Evolutionary conservation across 2,329 filamentous ascomycete genomes (phyloP), one percentile per base, ranked within the genome.

Genomic region (Fusarium sarcochroum): DNA sequence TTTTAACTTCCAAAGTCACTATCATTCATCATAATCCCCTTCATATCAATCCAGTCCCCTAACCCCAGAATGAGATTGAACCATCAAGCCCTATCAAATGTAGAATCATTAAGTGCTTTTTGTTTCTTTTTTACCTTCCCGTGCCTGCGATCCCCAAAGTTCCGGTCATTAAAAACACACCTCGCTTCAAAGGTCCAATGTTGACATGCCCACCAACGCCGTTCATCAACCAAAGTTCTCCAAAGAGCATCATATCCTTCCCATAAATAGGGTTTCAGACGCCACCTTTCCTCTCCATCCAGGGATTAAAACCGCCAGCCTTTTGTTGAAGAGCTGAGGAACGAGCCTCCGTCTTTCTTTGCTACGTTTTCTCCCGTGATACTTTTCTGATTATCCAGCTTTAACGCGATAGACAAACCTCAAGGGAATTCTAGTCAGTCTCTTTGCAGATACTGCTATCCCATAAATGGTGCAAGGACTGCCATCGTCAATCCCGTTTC

Each of bases 81-180:
- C 49, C 41, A 57, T 50, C 57, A 23, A 40, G 44, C 47, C 58
- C 53, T 56, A 32, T 35, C 40, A 52, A 23, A 34, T 45, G 40
- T 58, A 52, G 45, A 63, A 63, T 55, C 52, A 68, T 69, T 58
- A 70, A 68, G 49, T 69, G 37, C 67, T 68, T 69, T 69, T 69
- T 54, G 53, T 52, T 59, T 52, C 48, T 56, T 69, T 54, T 68
- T 59, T 49, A 23, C 15, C 61, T 38, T 58, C 35, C 62, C 41
- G 27, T 59, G n/a, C 41, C 53, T 44, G 34, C 50, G 15, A 35
- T 30, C 56, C 57, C 41, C 49, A 42, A 63, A 52, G 21, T 64
- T 69, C 59, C 59, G 23, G 47, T 69, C 45, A 51, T 60, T 59
- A 63, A 53, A 69, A 68, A 44, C 67, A 68, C 61, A 64, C 67